Evolutionary conservation across 257 asterid species (phyloP).

Genomic region (Mitragyna speciosa): DNA sequence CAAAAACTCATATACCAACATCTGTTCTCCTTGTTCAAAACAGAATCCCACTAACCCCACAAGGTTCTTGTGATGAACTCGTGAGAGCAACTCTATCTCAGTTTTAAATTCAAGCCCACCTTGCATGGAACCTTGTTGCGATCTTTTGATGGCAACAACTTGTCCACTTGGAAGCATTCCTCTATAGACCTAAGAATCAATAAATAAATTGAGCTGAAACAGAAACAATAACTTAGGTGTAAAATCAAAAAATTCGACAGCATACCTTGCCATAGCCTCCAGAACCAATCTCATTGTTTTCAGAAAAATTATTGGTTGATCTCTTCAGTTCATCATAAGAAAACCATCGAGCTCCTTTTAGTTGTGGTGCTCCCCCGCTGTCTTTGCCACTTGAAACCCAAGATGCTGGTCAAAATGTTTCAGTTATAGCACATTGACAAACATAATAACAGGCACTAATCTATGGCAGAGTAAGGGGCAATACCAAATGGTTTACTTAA

Average conservation of each 20-base stretch:
- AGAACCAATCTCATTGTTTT: conserved; percentile 76
- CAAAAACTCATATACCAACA: conserved; percentile 89
- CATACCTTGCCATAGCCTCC: conserved; percentile 97
- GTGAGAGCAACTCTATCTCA: conserved; percentile 87
- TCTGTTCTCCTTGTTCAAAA: conserved; percentile 91
- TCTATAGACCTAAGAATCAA: conserved; percentile 60
- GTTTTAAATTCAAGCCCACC: conserved; percentile 94
- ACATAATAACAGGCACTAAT: neutral
- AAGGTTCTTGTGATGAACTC: conserved; percentile 95
- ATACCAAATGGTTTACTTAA: conserved; percentile 86
- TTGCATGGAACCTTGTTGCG: conserved; percentile 82
- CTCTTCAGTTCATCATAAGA: conserved; percentile 89
- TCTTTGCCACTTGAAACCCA: conserved; percentile 87
- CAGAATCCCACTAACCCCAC: conserved; percentile 90
- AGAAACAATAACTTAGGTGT: neutral
- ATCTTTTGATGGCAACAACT: conserved; percentile 75
- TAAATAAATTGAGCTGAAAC: conserved; percentile 2
- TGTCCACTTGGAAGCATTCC: conserved; percentile 72
- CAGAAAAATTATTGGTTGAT: conserved; percentile 72
- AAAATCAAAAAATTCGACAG: neutral
- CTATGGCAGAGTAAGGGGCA: neutral
- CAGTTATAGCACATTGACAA: conserved; percentile 1
- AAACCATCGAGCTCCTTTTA: conserved; percentile 95
- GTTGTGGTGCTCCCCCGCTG: conserved; percentile 95
- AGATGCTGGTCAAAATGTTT: conserved; percentile 49